phyloP scores from a whole-genome alignment of 257 asterid genomes.

The Ajuga chamaepitys region DNA sequence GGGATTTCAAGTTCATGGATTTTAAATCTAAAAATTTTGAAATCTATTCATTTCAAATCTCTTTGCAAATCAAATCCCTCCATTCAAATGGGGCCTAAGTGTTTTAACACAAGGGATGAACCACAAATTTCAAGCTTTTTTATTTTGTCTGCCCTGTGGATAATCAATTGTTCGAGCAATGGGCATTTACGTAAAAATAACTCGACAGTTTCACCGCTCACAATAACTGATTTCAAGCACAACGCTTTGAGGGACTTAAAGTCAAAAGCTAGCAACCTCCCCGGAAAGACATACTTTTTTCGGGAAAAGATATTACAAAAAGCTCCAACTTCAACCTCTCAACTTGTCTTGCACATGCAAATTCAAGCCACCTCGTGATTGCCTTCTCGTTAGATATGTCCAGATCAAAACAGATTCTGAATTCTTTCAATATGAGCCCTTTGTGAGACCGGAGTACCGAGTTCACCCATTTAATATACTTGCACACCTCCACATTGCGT shows the following conservation, averaged over 20 bases:
- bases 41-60: too few relatives aligned
- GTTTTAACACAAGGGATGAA: background rate
- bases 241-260: background rate
- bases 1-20: too few relatives aligned
- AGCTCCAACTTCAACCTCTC: background rate
- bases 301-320: background rate
- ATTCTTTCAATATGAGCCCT: background rate
- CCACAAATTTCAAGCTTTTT: slow-evolving; percentile 6
- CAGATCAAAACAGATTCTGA: background rate
- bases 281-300: background rate
- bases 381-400: background rate
- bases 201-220: background rate
- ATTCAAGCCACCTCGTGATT: slow-evolving; percentile 6
- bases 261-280: background rate
- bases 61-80: too few relatives aligned
- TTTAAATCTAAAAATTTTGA: too few relatives aligned
- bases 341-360: background rate
- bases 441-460: background rate
- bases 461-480: background rate
- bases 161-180: background rate
- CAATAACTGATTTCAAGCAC: background rate
- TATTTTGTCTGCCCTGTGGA: background rate
- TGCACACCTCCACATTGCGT: background rate
- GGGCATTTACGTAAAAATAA: slow-evolving; percentile 1
- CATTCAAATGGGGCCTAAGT: too few relatives aligned